Evolutionary conservation across 768 basidiomycete genomes (phyloP).

Genomic region (Suillus fuscotomentosus): DNA sequence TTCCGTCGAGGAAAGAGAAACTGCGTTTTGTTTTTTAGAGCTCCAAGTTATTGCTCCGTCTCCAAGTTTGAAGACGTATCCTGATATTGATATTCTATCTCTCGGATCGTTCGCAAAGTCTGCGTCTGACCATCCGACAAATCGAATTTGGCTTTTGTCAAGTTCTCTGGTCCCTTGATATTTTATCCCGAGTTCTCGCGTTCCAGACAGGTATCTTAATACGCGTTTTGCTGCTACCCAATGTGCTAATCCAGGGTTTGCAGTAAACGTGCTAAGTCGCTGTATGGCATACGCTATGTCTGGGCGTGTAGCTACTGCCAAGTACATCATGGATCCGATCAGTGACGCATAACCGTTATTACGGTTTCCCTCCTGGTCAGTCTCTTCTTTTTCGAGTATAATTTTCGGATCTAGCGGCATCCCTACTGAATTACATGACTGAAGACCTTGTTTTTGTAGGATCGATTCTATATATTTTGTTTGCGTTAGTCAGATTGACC

Average conservation of each 20-base stretch:
- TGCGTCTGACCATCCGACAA: constrained; percentile 23
- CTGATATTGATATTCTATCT: constrained; percentile 18
- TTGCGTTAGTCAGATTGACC: too few relatives aligned
- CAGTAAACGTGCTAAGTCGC: constrained; percentile 12
- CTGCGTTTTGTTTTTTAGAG: constrained; percentile 31
- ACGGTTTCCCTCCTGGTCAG: neutral
- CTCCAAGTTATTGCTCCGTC: constrained; percentile 28
- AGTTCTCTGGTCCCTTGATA: constrained; percentile 6
- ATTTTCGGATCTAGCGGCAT: constrained; percentile 5
- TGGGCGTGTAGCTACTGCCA: neutral
- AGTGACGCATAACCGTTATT: constrained; percentile 1
- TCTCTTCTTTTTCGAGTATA: neutral
- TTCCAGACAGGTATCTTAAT: constrained; percentile 14
- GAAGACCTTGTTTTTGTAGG: neutral
- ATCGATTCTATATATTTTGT: constrained; percentile 1
- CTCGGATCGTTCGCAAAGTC: constrained; percentile 24
- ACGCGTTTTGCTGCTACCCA: constrained; percentile 15
- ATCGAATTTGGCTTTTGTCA: neutral
- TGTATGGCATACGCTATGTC: constrained; percentile 11
- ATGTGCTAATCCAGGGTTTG: constrained; percentile 7
- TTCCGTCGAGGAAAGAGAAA: constrained; percentile 11
- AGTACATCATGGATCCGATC: constrained; percentile 25
- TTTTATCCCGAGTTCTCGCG: neutral
- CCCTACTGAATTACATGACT: constrained; percentile 3
- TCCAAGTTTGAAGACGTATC: constrained; percentile 28